Evolutionary conservation across 495 filamentous ascomycete genomes (phyloP), one percentile per base, ranked within the genome.

Genomic region (Penicillium manginii): DNA sequence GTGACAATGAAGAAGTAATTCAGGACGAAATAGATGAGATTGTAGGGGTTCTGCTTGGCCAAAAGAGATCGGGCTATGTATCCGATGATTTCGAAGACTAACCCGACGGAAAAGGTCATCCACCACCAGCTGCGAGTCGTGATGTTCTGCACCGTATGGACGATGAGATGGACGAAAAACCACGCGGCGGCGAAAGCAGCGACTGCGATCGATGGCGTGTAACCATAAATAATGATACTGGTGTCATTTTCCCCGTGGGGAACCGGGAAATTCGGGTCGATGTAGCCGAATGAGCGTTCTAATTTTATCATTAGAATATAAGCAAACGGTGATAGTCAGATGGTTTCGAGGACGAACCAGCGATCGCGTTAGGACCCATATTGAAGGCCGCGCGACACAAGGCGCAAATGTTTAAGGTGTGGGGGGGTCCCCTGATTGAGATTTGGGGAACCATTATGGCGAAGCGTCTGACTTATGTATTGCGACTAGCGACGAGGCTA

Each of bases 1-100:
- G 78, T 77, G 52, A 85, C 81, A 57, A 85, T 82, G 72, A 82
- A 81, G 71, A 84, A 85, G 68, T 84, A 84, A 57, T 84, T 81
- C n/a, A 81, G 48, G 29, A 84, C 75, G 54, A 84, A 84, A 68
- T 76, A 82, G 50, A 74, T 73, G 19, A 84, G 67, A 58, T 71
- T 65, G 67, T 84, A 83, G 0, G 81, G 78, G 60, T 80, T 69
- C 22, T 69, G 59, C 43, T 74, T 62, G 31, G 78, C 67, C 31
- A 73, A 74, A 23, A 79, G 61, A 14, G 50, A 66, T 45, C 79
- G 68, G 6, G 69, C 72, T 23, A 78, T 68, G 65, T 81, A 81
- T 48, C 79, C 77, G 33, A 79, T 59, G 17, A 75, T 62, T 58
- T 83, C 80, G 54, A 82, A 73, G n/a, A 80, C 40, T 37, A 81